Percentiles rank a stretch among this genome's conserved stretches.
These are phyloP conservation scores for Chenopodium berlandieri DNA, from an alignment of 148 eudicot genomes.

Conservation along the genomic window DNA sequence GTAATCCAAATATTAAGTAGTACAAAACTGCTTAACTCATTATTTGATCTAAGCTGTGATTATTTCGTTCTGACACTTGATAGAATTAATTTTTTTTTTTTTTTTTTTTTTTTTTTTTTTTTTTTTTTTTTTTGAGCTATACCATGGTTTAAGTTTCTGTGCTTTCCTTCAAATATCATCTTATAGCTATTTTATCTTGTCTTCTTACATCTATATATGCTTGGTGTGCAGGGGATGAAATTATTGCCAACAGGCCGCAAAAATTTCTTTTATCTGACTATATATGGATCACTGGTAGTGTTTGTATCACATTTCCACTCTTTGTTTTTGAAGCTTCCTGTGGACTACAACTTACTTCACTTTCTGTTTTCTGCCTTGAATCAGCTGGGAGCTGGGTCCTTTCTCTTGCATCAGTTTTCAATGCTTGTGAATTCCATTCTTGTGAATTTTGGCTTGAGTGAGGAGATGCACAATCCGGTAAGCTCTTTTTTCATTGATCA, in stretches of 20 bases:
- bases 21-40: background rate
- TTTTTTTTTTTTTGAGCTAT: background rate
- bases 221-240: constrained; percentile 73
- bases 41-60: background rate
- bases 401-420: constrained; percentile 64
- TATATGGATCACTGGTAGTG: constrained; percentile 76
- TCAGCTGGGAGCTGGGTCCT: constrained; percentile 89
- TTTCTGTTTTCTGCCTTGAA: constrained; percentile 3
- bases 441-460: constrained; percentile 72
- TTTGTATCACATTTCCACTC: background rate
- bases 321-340: background rate
- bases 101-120: background rate
- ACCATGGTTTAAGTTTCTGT: background rate
- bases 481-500: constrained; percentile 27
- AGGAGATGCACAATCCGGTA: constrained; percentile 96
- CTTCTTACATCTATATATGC: constrained; percentile 2
- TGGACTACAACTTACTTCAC: constrained; percentile 1
- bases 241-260: constrained; percentile 86
- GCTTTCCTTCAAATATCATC: background rate
- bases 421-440: constrained; percentile 72
- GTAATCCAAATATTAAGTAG: background rate
- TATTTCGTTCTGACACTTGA: background rate
- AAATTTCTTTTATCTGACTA: constrained; percentile 61
- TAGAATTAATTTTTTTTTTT: background rate
- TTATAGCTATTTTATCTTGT: constrained; percentile 3